Conservation (phyloP, 345 rosid species). For the Citrus inodora region DNA sequence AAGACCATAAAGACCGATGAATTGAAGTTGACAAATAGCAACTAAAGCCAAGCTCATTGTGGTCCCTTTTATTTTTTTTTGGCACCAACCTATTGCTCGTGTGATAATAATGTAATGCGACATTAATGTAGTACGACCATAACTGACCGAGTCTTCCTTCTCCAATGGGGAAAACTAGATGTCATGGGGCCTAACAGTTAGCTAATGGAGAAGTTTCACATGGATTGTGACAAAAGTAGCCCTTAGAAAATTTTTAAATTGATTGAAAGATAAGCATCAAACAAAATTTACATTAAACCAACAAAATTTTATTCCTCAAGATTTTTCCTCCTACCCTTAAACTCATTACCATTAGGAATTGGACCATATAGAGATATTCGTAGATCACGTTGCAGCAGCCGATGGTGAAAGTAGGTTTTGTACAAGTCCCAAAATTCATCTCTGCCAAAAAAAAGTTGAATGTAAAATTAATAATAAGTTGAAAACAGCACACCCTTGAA, state of each 20-base stretch:
- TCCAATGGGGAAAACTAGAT: background rate
- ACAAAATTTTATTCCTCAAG: conserved; percentile 13
- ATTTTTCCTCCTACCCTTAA: conserved; percentile 31
- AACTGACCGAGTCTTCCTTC: background rate
- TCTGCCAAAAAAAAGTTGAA: conserved; percentile 35
- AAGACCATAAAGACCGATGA: background rate
- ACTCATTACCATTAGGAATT: conserved; percentile 20
- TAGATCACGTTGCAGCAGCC: conserved; percentile 46
- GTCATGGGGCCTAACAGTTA: background rate
- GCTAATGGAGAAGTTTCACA: background rate
- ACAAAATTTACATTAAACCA: background rate
- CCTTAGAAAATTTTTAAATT: background rate
- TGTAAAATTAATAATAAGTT: too few species aligned
- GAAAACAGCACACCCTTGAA: background rate
- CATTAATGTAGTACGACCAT: background rate
- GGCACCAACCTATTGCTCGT: background rate
- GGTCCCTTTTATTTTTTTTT: background rate
- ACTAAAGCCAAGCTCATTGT: background rate
- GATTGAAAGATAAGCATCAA: background rate
- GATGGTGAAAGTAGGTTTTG: conserved; percentile 61
- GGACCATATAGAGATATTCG: conserved; percentile 73
- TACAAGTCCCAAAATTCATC: conserved; percentile 92
- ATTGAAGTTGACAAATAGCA: too few species aligned
- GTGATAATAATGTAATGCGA: background rate
- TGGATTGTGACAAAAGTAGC: background rate